Base-by-base conservation (phyloP, 1,284 basidiomycete genomes). In the Malassezia equina region DNA sequence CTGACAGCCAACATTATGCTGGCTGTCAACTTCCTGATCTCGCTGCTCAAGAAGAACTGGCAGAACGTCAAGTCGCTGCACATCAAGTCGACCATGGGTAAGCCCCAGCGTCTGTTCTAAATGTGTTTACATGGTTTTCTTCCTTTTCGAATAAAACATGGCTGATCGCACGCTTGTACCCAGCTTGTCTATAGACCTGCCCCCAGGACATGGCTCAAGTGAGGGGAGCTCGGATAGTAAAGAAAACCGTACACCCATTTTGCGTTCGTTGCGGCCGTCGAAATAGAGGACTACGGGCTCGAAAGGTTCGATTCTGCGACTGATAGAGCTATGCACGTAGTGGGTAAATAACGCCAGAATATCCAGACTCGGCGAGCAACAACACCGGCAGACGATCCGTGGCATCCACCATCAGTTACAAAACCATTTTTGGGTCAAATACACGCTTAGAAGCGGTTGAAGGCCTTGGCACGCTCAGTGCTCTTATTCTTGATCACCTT, bases 41-140 rank as follows among this genome's bases (percentile, higher is more conserved):
- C 94, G 39, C 81, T 99, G 59, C 84, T 99, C 77, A 98, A 98
- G 85, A 98, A 98, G 84, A 91, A 95, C 66, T 96, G 91, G 91
- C 93, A 96, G 79, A 99, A 98, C 81, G 86, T 98, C 80, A 93
- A 91, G 81, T 95, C 90, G 60, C 81, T 98, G 65, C 90, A 94
- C 82, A 84, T 99, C 81, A 99, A 99, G 83, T 84, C 84, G 69
- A 93, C 93, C 76, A 98, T 96, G 93, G 91, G 93, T 82, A 94
- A 94, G 81, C 88, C 91, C 62, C 80, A 91, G 75, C 90, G 91
- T 67, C 81, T 93, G 66, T 93, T 86, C 84, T 93, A 81, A 82
- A 73, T 66, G 75, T 33, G 23, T 50, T 39, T 11, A 11, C 19
- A 27, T 19, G 21, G 25, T 27, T 36, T 21, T 36, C 29, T 36